Conservation (phyloP, 2,329 filamentous ascomycete genomes). For the Calonectria hongkongensis region DNA sequence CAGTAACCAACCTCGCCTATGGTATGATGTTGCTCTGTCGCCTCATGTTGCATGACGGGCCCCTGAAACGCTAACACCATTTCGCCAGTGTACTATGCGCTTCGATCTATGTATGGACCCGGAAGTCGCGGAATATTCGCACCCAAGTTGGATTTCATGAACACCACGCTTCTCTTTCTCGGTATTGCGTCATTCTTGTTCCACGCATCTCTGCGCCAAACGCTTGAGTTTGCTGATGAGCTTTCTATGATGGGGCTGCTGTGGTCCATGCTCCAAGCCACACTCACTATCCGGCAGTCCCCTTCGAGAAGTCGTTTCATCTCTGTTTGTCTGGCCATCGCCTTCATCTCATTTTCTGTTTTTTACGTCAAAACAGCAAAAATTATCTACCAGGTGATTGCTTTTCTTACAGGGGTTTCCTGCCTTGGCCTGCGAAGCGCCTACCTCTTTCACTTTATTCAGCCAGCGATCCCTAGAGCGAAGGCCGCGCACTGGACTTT, state of each 20-base stretch:
- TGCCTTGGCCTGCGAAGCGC: constrained; percentile 59
- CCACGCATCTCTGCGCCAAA: constrained; percentile 66
- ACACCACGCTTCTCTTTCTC: constrained; percentile 63
- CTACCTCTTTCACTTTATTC: constrained; percentile 59
- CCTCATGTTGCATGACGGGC: constrained; percentile 56
- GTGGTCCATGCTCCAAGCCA: constrained; percentile 70
- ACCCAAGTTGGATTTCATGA: constrained; percentile 63
- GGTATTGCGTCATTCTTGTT: constrained; percentile 66
- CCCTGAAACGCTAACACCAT: constrained; percentile 56
- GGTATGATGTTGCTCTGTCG: constrained; percentile 59
- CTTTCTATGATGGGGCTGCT: constrained; percentile 75
- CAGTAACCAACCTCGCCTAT: constrained; percentile 63
- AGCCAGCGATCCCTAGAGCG: constrained; percentile 54
- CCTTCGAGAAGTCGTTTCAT: constrained; percentile 56
- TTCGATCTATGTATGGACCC: constrained; percentile 61
- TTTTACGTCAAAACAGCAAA: constrained; percentile 65
- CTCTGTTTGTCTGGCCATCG: constrained; percentile 62
- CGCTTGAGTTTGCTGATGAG: constrained; percentile 71
- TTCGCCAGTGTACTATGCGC: constrained; percentile 63
- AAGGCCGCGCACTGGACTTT: constrained; percentile 53
- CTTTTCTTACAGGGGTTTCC: constrained; percentile 60
- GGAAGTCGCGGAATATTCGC: constrained; percentile 56
- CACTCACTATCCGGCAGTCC: constrained; percentile 66
- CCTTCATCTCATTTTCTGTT: constrained; percentile 63
- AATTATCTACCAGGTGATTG: constrained; percentile 65